Percentiles rank a stretch among this genome's conserved stretches.
Conservation (phyloP, 371 early-diverging fungal genomes). For the Capillidium heterosporum region DNA sequence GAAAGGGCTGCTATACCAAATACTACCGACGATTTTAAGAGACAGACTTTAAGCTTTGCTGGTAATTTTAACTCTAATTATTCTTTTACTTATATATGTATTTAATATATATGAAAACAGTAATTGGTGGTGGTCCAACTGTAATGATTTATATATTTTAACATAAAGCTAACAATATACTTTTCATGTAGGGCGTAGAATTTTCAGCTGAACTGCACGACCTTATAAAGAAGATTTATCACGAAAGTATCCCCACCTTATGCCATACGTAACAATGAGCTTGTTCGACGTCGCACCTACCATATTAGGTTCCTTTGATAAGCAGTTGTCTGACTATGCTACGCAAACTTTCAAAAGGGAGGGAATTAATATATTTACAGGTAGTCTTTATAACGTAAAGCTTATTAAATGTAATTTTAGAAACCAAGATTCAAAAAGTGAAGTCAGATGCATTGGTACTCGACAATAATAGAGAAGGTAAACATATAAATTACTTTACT, state of each 20-base stretch:
- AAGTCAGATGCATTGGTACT: not conserved
- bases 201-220: constrained; percentile 61
- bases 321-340: constrained; percentile 40
- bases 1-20: constrained; percentile 57
- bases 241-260: constrained; percentile 35
- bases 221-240: constrained; percentile 53
- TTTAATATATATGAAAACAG: constrained; percentile 11
- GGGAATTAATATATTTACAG: constrained; percentile 45
- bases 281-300: constrained; percentile 52
- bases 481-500: too few species aligned
- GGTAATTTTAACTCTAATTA: constrained; percentile 7
- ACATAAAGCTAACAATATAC: not conserved
- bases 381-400: constrained; percentile 6
- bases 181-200: constrained; percentile 28
- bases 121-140: constrained; percentile 68
- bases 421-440: not conserved
- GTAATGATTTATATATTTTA: constrained; percentile 9
- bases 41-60: constrained; percentile 63
- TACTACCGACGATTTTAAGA: constrained; percentile 35
- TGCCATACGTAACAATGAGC: constrained; percentile 37
- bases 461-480: constrained; percentile 1
- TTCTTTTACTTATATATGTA: not conserved
- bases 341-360: constrained; percentile 36
- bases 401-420: not conserved
- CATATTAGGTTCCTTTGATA: constrained; percentile 53